A percentile compares a stretch with the other conserved stretches of the same genome.
Conservation (phyloP, 2,329 filamentous ascomycete species). For the Plectosphaerella plurivora region DNA sequence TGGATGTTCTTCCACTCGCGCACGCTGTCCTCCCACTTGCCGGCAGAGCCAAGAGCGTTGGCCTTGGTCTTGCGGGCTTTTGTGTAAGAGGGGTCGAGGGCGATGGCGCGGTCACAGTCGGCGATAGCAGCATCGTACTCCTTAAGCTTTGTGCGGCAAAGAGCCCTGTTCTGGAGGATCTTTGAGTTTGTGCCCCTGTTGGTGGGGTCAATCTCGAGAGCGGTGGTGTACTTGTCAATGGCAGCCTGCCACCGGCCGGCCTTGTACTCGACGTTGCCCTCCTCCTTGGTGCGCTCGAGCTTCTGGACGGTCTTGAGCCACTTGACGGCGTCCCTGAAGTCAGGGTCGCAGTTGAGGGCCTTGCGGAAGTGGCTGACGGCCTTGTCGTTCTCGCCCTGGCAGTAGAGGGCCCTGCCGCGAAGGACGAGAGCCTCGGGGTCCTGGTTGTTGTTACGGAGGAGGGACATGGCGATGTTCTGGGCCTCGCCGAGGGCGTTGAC, state of each 20-base stretch:
- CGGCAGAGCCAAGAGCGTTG: slow-evolving; percentile 79
- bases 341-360: slow-evolving; percentile 84
- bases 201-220: slow-evolving; percentile 76
- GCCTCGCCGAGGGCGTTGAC: slow-evolving; percentile 86
- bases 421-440: slow-evolving; percentile 93
- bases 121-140: slow-evolving; percentile 75
- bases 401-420: slow-evolving; percentile 81
- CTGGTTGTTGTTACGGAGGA: slow-evolving; percentile 81
- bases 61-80: slow-evolving; percentile 95
- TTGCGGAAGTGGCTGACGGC: slow-evolving; percentile 89
- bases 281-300: slow-evolving; percentile 87
- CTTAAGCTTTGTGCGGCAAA: slow-evolving; percentile 80
- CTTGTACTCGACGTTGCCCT: slow-evolving; percentile 90
- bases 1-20: slow-evolving; percentile 83
- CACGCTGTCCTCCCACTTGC: slow-evolving; percentile 88
- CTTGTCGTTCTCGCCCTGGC: slow-evolving; percentile 91
- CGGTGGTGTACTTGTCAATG: slow-evolving; percentile 77
- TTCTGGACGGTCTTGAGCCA: slow-evolving; percentile 88
- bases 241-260: slow-evolving; percentile 73
- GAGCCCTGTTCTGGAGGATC: slow-evolving; percentile 86
- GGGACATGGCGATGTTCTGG: slow-evolving; percentile 83
- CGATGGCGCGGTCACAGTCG: slow-evolving; percentile 81
- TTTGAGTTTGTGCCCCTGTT: slow-evolving; percentile 95
- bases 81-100: slow-evolving; percentile 76
- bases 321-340: slow-evolving; percentile 84